Percentiles rank a stretch among this genome's conserved stretches.
Conservation (phyloP, 768 basidiomycete species). For the Neoboletus brunneissimus region DNA sequence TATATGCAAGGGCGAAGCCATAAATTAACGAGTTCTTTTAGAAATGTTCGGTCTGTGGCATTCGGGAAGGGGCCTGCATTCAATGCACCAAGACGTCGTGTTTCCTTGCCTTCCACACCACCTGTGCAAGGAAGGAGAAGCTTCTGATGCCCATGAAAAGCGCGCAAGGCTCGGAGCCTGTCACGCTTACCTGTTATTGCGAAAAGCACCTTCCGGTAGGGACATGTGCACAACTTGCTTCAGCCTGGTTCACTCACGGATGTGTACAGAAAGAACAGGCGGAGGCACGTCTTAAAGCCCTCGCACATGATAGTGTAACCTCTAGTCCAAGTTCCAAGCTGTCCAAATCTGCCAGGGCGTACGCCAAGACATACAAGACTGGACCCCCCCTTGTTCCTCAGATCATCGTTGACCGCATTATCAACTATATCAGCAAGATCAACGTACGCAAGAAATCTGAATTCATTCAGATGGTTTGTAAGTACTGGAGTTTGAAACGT, state of each 20-base stretch:
- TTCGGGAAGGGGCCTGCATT: constrained; percentile 81
- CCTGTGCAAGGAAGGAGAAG: constrained; percentile 88
- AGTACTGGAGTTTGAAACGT: constrained; percentile 97
- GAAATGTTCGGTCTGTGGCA: constrained; percentile 67
- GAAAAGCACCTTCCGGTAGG: constrained; percentile 89
- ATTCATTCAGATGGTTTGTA: constrained; percentile 74
- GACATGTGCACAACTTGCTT: not conserved
- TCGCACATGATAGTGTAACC: constrained; percentile 42
- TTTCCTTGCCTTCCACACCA: constrained; percentile 91
- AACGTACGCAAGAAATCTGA: constrained; percentile 71
- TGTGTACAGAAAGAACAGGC: constrained; percentile 61
- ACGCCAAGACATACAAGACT: constrained; percentile 87
- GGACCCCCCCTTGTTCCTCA: constrained; percentile 91
- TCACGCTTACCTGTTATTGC: constrained; percentile 76
- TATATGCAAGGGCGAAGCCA: not conserved
- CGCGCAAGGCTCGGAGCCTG: constrained; percentile 69
- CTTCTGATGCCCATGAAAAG: constrained; percentile 86
- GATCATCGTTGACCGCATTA: constrained; percentile 76
- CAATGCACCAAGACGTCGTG: constrained; percentile 91
- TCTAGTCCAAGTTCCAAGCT: constrained; percentile 42
- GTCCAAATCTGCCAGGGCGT: constrained; percentile 83
- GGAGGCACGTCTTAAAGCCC: constrained; percentile 55
- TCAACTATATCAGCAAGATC: constrained; percentile 70
- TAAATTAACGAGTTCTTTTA: constrained; percentile 15
- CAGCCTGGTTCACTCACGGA: not conserved